Evolutionary conservation across 257 asterid species (phyloP), one percentile per base, ranked within the genome.

Genomic region (Gentiana straminea): DNA sequence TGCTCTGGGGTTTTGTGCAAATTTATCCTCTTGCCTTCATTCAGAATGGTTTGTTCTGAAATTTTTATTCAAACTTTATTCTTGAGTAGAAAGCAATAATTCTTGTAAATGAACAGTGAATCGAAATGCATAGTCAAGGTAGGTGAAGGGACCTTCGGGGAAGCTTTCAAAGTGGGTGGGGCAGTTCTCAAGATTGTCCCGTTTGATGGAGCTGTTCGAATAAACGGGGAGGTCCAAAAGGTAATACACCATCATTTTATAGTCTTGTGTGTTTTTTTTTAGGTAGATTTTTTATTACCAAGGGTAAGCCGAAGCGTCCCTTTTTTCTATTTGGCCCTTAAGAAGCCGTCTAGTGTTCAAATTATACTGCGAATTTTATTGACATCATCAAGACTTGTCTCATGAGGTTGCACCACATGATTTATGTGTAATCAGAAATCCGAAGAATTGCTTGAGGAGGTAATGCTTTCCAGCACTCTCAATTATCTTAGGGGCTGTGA

Each of bases 81-180:
- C 33, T 4, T 32, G 5, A 3, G 1, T 51, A 13, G 13, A 50
- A 61, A 33, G 9, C 58, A 38, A 61, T 24, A 51, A 61, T 12
- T 51, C 37, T 49, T 34, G 64, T 57, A 41, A 39, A 67, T 12
- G 66, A 64, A 61, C 79, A 92, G 98, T 76, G 84, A 77, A 64
- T 55, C 59, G 43, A 80, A 69, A 66, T 68, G 63, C 62, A 73
- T 88, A 52, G 52, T 70, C 38, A 92, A 92, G 75, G 79, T 92
- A 24, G 98, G 98, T 39, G 97, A 92, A 81, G 97, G 98, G 41
- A 92, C 98, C 49, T 92, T 54, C 59, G 98, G 98, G 48, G 98
- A 92, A 83, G 98, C 98, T 51, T 92, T 79, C 72, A 92, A 77
- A 77, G 88, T 84, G 54, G 95, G 95, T 2, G 70, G 73, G 51